phyloP scores from a whole-genome alignment of 2,329 filamentous ascomycete genomes.

The Neofusicoccum laricinum region DNA sequence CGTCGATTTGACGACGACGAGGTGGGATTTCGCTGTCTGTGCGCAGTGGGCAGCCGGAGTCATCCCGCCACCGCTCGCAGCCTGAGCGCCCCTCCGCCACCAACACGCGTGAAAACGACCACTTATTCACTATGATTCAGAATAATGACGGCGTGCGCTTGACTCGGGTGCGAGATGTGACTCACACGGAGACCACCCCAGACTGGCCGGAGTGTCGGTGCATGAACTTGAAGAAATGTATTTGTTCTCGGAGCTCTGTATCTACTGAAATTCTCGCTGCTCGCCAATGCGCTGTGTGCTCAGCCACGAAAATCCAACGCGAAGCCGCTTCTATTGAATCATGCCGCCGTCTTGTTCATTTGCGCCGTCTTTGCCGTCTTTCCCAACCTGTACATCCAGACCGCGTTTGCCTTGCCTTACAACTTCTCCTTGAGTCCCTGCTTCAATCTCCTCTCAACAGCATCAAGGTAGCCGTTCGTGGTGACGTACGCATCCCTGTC shows the following conservation, averaged over 20 bases:
- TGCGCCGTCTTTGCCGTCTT: not conserved
- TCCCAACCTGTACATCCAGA: not conserved
- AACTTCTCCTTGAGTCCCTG: slow-evolving; percentile 73
- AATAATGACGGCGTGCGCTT: not conserved
- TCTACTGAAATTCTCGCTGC: not conserved
- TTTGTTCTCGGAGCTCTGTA: not conserved
- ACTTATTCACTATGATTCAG: not conserved
- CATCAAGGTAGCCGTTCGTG: slow-evolving; percentile 82
- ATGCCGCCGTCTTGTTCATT: not conserved
- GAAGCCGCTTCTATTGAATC: not conserved
- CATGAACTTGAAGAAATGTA: not conserved
- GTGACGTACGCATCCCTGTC: slow-evolving; percentile 83
- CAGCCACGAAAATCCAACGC: not conserved
- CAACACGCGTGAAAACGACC: not conserved
- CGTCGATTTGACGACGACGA: not conserved
- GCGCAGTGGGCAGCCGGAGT: slow-evolving; percentile 2
- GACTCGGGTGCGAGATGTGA: not conserved
- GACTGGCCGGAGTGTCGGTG: not conserved
- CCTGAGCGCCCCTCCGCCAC: not conserved
- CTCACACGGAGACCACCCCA: not conserved
- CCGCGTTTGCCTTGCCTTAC: slow-evolving; percentile 39
- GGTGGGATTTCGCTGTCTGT: slow-evolving; percentile 17
- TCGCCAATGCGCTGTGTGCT: not conserved
- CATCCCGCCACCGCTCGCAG: not conserved
- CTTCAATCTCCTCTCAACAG: slow-evolving; percentile 89